Conservation (phyloP, 495 filamentous ascomycete species). For the Talaromyces liani region DNA sequence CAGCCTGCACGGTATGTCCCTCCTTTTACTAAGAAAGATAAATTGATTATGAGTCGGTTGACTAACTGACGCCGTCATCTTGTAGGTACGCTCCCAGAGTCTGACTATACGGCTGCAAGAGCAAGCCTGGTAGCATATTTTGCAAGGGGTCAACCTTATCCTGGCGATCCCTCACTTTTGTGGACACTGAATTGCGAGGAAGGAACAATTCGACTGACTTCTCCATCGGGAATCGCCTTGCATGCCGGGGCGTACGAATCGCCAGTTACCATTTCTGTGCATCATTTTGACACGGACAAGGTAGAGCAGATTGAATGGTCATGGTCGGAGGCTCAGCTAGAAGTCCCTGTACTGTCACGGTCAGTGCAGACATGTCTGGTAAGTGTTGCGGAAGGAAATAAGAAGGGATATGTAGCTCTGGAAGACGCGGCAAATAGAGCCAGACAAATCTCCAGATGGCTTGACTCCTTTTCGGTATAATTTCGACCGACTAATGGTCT, state of each 20-base stretch:
- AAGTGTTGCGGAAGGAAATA: background rate
- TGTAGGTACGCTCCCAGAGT: constrained; percentile 5
- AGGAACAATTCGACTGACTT: constrained; percentile 4
- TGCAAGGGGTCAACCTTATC: constrained; percentile 7
- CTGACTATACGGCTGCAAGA: background rate
- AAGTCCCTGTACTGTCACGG: background rate
- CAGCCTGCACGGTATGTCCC: constrained; percentile 7
- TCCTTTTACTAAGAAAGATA: background rate
- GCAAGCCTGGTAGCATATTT: constrained; percentile 10
- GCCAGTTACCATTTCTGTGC: constrained; percentile 4
- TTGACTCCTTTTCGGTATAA: background rate
- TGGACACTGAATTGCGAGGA: constrained; percentile 9
- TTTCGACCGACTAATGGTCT: background rate
- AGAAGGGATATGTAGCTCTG: constrained; percentile 7
- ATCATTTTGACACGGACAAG: constrained; percentile 1
- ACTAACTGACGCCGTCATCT: background rate
- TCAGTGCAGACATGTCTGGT: constrained; percentile 6
- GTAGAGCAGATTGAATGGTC: constrained; percentile 5
- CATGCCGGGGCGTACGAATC: background rate
- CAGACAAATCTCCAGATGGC: constrained; percentile 4
- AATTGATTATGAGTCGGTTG: background rate
- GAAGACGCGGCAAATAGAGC: constrained; percentile 6
- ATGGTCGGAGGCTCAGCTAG: constrained; percentile 7
- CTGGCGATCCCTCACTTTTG: constrained; percentile 2
- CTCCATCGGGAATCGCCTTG: constrained; percentile 8